phyloP scores from a whole-genome alignment of 2,329 filamentous ascomycete genomes.

The Graphilbum fragrans region DNA sequence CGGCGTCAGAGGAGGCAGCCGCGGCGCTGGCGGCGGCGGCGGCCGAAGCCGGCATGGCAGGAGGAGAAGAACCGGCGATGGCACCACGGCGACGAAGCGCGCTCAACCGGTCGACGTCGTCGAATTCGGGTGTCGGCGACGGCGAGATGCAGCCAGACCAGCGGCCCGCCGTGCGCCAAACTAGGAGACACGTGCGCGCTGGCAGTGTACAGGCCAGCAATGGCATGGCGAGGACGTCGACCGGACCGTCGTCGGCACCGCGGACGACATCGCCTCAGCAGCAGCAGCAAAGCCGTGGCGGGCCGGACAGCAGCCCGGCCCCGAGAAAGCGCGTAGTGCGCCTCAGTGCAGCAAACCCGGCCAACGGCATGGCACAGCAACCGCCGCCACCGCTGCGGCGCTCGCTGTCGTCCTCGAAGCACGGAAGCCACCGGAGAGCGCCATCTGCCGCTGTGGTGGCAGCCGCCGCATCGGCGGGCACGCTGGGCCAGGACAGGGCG shows the following conservation, averaged over 20 bases:
- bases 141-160: slow-evolving; percentile 9
- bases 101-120: slow-evolving; percentile 30
- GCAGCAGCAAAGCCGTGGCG: slow-evolving; percentile 10
- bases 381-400: slow-evolving; percentile 37
- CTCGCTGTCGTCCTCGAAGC: slow-evolving; percentile 29
- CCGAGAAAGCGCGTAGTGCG: slow-evolving; percentile 44
- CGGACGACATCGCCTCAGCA: not conserved
- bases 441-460: slow-evolving; percentile 6
- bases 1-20: slow-evolving; percentile 26
- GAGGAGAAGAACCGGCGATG: slow-evolving; percentile 30
- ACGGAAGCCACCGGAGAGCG: slow-evolving; percentile 9
- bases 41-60: slow-evolving; percentile 11
- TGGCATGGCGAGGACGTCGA: slow-evolving; percentile 10
- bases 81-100: slow-evolving; percentile 38
- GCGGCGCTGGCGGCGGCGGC: slow-evolving; percentile 6
- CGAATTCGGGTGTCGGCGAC: slow-evolving; percentile 23
- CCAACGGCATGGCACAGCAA: slow-evolving; percentile 12
- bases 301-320: slow-evolving; percentile 38
- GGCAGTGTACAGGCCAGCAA: slow-evolving; percentile 29
- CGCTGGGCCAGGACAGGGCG: slow-evolving; percentile 6
- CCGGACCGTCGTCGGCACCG: not conserved
- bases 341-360: slow-evolving; percentile 29
- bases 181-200: slow-evolving; percentile 31
- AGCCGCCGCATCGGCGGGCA: not conserved
- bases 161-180: slow-evolving; percentile 13